A percentile compares a stretch with the other conserved stretches of the same genome.
Evolutionary conservation across 176 grass and related monocot genomes (phyloP).

Genomic region (Poa pratensis): DNA sequence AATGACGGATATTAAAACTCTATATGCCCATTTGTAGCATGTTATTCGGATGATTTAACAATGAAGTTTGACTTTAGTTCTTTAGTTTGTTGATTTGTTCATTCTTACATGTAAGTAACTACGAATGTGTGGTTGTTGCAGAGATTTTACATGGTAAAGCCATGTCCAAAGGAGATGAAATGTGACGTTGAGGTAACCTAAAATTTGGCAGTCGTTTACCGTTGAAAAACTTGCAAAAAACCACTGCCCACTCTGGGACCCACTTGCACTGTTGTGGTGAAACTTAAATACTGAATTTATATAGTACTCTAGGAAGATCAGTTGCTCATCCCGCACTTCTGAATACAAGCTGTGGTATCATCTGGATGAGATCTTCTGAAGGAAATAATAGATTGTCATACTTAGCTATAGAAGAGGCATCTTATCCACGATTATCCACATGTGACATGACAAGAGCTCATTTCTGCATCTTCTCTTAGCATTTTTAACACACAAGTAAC

Average conservation of each 20-base stretch:
- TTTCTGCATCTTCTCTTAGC: background rate
- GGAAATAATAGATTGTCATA: conserved; percentile 13
- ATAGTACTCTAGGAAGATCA: conserved; percentile 1
- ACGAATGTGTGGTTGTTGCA: conserved; percentile 44
- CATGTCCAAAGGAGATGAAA: conserved; percentile 96
- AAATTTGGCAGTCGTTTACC: conserved; percentile 7
- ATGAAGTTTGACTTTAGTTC: background rate
- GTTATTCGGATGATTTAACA: conserved; percentile 30
- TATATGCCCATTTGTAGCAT: conserved; percentile 8
- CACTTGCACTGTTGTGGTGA: conserved; percentile 10
- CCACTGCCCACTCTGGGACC: background rate
- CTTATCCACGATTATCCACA: conserved; percentile 5
- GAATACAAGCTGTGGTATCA: background rate
- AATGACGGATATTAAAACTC: background rate
- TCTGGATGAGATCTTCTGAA: conserved; percentile 20
- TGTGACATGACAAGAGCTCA: background rate
- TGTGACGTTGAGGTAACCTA: conserved; percentile 91
- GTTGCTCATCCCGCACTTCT: background rate
- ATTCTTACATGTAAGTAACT: conserved; percentile 20
- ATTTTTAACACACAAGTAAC: conserved; percentile 8
- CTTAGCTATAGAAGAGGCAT: conserved; percentile 24
- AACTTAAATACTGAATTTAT: conserved; percentile 23
- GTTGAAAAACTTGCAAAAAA: background rate
- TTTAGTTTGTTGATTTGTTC: background rate
- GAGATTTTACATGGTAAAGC: conserved; percentile 99